These are phyloP conservation scores for Penicillium canescens DNA, from an alignment of 495 filamentous ascomycete species.

Conservation along the genomic window DNA sequence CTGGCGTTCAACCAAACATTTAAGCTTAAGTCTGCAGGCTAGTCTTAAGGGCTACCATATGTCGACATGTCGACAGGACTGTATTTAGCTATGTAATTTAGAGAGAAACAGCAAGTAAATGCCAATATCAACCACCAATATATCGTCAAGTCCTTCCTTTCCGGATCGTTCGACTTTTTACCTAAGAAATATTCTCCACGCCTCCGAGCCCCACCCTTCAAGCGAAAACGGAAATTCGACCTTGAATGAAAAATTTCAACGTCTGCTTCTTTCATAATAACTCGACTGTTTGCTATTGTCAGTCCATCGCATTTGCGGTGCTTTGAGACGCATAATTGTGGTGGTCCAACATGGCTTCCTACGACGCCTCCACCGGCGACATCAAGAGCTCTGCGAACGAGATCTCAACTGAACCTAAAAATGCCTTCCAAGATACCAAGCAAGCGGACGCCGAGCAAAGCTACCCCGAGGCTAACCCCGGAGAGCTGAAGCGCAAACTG, in stretches of 20 bases:
- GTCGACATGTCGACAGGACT: too few species aligned
- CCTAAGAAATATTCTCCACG: conserved; percentile 26
- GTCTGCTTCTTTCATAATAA: too few species aligned
- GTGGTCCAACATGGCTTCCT: conserved; percentile 16
- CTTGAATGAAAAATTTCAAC: not conserved
- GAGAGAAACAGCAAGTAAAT: too few species aligned
- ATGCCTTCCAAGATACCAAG: conserved; percentile 24
- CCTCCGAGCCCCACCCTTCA: conserved; percentile 16
- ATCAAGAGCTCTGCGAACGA: conserved; percentile 4
- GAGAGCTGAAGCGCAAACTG: conserved; percentile 52
- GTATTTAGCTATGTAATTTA: too few species aligned
- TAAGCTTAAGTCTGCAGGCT: not conserved
- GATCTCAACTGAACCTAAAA: conserved; percentile 10
- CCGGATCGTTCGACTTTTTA: conserved; percentile 15
- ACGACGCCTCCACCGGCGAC: conserved; percentile 9
- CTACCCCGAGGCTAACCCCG: conserved; percentile 4
- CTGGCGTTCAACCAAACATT: not conserved
- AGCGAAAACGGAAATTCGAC: conserved; percentile 24
- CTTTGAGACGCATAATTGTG: not conserved
- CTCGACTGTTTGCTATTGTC: not conserved
- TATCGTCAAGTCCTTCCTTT: conserved; percentile 4
- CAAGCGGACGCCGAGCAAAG: conserved; percentile 25
- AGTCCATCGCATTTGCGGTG: not conserved
- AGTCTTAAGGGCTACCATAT: too few species aligned
- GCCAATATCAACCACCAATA: too few species aligned